Conservation (phyloP, 2,329 filamentous ascomycete species). For the Geosmithia putterillii region DNA sequence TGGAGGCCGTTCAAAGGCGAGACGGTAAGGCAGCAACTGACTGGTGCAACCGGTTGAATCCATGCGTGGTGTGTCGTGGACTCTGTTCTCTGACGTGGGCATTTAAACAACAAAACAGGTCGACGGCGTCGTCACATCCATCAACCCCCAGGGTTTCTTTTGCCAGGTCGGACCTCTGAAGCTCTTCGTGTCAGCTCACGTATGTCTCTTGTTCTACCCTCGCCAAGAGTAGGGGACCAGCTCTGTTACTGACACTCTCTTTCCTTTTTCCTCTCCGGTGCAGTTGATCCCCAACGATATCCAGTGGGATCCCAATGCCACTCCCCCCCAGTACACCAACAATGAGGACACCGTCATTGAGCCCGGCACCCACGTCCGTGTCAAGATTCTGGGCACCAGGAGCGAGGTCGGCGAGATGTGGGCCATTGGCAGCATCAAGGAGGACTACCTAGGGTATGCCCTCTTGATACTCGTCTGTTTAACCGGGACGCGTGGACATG, state of each 20-base stretch:
- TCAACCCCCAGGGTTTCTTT: conserved; percentile 88
- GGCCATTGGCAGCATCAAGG: conserved; percentile 95
- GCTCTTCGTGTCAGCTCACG: conserved; percentile 72
- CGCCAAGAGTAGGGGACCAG: background rate
- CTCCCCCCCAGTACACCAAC: conserved; percentile 93
- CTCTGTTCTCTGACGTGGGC: conserved; percentile 7
- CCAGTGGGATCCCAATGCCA: conserved; percentile 90
- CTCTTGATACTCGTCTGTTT: background rate
- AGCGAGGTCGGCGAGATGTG: conserved; percentile 92
- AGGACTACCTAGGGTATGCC: conserved; percentile 55
- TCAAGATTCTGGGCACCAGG: conserved; percentile 89
- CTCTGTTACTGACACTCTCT: background rate
- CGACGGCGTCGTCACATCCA: conserved; percentile 83
- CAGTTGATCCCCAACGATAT: conserved; percentile 86
- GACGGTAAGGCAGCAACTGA: conserved; percentile 53
- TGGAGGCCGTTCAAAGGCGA: conserved; percentile 98
- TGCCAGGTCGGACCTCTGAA: conserved; percentile 67
- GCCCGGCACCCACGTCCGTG: conserved; percentile 80
- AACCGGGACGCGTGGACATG: background rate
- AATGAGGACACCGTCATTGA: conserved; percentile 91
- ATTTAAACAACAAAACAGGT: conserved; percentile 47
- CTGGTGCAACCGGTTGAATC: background rate
- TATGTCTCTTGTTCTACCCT: conserved; percentile 30
- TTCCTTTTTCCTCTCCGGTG: conserved; percentile 2
- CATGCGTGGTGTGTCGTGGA: conserved; percentile 1